phyloP scores from a whole-genome alignment of 2,329 filamentous ascomycete species.

The Aphanoascus verrucosus region DNA sequence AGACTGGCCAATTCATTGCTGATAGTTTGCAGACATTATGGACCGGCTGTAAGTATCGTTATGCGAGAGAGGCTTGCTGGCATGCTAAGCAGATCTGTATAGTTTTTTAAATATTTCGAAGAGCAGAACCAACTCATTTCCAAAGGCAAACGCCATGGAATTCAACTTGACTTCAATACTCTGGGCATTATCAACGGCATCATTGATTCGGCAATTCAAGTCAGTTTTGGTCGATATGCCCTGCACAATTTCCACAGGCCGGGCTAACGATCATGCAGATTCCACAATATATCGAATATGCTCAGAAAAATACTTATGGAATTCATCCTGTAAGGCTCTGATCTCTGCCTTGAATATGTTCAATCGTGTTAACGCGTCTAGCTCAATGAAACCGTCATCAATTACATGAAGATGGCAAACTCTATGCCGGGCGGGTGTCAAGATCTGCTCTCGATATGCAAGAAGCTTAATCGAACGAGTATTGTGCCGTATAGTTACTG shows the following conservation, averaged over 20 bases:
- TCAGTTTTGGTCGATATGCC: neutral
- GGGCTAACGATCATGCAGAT: neutral
- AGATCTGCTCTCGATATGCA: conserved; percentile 57
- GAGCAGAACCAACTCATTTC: conserved; percentile 47
- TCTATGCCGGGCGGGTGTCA: conserved; percentile 51
- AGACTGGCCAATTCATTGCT: conserved; percentile 6
- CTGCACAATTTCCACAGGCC: neutral
- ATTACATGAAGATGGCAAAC: conserved; percentile 48
- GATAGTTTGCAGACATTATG: conserved; percentile 39
- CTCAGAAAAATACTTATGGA: conserved; percentile 8
- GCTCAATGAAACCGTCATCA: conserved; percentile 49
- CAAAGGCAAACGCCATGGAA: conserved; percentile 40
- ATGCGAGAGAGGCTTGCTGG: neutral
- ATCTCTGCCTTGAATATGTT: neutral
- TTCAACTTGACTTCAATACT: conserved; percentile 44
- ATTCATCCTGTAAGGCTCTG: conserved; percentile 5
- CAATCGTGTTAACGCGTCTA: conserved; percentile 11
- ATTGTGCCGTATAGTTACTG: conserved; percentile 43
- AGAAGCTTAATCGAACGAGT: conserved; percentile 48
- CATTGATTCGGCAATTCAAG: conserved; percentile 45
- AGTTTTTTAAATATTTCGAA: conserved; percentile 48
- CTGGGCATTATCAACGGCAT: conserved; percentile 49
- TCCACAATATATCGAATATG: conserved; percentile 8
- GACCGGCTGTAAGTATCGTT: conserved; percentile 29
- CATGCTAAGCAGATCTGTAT: conserved; percentile 8